Evolutionary conservation across 139 green algal species (phyloP).

Genomic region (Closterium sp.): DNA sequence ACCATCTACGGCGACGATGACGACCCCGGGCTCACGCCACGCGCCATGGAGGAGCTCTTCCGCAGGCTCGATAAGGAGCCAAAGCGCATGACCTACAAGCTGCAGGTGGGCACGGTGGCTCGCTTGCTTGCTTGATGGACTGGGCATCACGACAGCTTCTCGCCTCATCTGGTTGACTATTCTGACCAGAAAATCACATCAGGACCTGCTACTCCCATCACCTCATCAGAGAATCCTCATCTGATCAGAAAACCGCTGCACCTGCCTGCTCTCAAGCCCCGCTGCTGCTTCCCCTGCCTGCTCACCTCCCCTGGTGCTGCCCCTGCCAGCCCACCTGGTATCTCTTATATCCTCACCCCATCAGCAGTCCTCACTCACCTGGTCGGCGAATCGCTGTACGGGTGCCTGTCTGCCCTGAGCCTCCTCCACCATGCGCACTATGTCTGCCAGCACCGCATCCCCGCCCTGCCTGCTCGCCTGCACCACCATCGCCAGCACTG

Average conservation of each 20-base stretch:
- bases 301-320: too few species aligned
- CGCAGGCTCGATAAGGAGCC: constrained; percentile 67
- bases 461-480: constrained; percentile 68
- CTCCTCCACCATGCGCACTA: constrained; percentile 62
- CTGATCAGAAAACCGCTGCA: too few species aligned
- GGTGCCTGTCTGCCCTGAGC: constrained; percentile 76
- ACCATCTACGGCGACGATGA: constrained; percentile 67
- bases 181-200: too few species aligned
- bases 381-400: constrained; percentile 87
- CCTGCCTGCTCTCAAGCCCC: too few species aligned
- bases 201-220: too few species aligned
- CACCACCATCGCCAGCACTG: constrained; percentile 68
- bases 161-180: too few species aligned
- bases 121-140: constrained; percentile 34
- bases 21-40: constrained; percentile 67
- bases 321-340: too few species aligned
- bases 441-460: constrained; percentile 71
- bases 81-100: constrained; percentile 73
- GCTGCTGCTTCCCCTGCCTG: too few species aligned
- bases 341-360: too few species aligned
- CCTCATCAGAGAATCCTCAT: too few species aligned
- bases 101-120: constrained; percentile 56
- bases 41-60: constrained; percentile 90
- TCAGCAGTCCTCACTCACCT: too few species aligned
- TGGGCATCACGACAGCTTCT: constrained; percentile 87